Evolutionary conservation across 2,329 filamentous ascomycete species (phyloP).

Genomic region (Diaporthe sp.): DNA sequence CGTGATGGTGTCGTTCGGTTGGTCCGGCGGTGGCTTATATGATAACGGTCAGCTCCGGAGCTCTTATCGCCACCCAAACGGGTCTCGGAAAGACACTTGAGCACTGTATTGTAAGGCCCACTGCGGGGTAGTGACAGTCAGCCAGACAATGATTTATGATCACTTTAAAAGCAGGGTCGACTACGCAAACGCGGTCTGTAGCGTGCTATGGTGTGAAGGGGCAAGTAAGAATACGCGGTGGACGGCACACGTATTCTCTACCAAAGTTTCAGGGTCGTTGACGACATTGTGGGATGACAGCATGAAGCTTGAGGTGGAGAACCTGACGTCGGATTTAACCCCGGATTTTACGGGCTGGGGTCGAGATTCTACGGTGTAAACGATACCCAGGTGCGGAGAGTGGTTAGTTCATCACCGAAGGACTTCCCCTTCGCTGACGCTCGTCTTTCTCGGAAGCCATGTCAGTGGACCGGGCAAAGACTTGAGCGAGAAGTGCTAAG

Average conservation of each 20-base stretch:
- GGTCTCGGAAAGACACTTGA: not conserved
- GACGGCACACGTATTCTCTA: not conserved
- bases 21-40: slow-evolving; percentile 27
- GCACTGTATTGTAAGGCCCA: not conserved
- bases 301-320: not conserved
- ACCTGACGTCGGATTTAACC: slow-evolving; percentile 21
- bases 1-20: not conserved
- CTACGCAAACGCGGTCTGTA: not conserved
- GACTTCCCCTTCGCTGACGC: not conserved
- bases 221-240: too few relatives aligned
- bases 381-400: not conserved
- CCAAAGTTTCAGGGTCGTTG: slow-evolving; percentile 18
- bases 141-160: not conserved
- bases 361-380: not conserved
- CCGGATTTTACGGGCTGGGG: slow-evolving; percentile 26
- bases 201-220: not conserved
- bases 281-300: slow-evolving; percentile 32
- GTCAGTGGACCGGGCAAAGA: not conserved
- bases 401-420: too few relatives aligned
- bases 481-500: not conserved
- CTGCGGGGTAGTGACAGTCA: slow-evolving; percentile 10
- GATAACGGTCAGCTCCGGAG: slow-evolving; percentile 26
- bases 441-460: not conserved
- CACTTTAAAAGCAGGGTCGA: not conserved
- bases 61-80: slow-evolving; percentile 28